These are phyloP conservation scores for Dunaliella salina DNA, from an alignment of 163 green algal genomes.

Conservation along the genomic window DNA sequence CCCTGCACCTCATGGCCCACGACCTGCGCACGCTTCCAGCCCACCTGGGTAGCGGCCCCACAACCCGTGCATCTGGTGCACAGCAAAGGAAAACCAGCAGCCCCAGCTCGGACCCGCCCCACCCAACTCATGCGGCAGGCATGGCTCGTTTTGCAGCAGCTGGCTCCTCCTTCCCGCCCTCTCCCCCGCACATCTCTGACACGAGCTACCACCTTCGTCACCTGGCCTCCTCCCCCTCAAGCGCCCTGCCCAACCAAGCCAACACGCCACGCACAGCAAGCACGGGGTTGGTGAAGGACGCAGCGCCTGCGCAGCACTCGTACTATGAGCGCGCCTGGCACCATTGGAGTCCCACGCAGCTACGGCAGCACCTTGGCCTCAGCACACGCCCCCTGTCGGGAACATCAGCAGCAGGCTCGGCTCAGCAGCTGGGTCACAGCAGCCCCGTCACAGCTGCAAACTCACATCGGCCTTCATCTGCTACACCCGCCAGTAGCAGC, in stretches of 20 bases:
- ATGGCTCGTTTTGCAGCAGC: background rate
- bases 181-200: background rate
- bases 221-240: background rate
- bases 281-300: background rate
- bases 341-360: background rate
- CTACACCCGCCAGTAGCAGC: background rate
- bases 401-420: background rate
- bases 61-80: background rate
- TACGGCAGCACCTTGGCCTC: constrained; percentile 24
- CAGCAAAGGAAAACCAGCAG: no score
- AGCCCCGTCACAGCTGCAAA: no score
- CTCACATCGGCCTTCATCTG: background rate
- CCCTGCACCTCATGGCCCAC: constrained; percentile 33
- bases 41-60: constrained; percentile 10
- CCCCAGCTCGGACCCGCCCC: background rate
- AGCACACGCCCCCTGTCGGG: background rate
- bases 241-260: background rate
- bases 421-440: no score
- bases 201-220: background rate
- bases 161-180: background rate
- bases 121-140: no score
- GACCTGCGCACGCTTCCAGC: constrained; percentile 34
- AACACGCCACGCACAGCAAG: background rate
- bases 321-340: background rate
- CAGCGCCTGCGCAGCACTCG: no score